Percentiles rank a stretch among this genome's conserved stretches.
phyloP scores from a whole-genome alignment of 495 filamentous ascomycete genomes.

The Staphylotrichum longicolle region DNA sequence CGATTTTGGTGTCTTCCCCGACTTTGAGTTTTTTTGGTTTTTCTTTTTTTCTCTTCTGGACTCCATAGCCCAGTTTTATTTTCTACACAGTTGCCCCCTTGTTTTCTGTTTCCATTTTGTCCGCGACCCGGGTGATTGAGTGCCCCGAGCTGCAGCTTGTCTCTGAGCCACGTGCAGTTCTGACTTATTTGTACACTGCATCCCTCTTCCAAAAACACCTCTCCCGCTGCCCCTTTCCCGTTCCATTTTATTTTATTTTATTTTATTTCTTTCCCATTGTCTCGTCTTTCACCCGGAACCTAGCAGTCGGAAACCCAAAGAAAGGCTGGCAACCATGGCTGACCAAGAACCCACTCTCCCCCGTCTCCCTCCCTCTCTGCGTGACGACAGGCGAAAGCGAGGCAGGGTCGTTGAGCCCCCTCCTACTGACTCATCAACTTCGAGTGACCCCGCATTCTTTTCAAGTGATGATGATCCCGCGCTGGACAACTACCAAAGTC shows the following conservation, averaged over 20 bases:
- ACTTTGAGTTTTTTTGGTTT: neutral
- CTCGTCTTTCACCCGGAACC: too few relatives aligned
- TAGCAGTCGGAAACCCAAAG: neutral
- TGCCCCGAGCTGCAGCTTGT: too few relatives aligned
- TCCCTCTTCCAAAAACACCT: too few relatives aligned
- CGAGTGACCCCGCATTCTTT: slow-evolving; percentile 74
- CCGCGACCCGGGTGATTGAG: too few relatives aligned
- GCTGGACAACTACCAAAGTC: slow-evolving; percentile 62
- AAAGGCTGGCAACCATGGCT: neutral
- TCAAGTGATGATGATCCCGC: slow-evolving; percentile 75
- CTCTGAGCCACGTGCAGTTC: too few relatives aligned
- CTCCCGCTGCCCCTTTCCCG: neutral
- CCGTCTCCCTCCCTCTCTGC: slow-evolving; percentile 34
- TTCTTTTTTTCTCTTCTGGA: too few relatives aligned
- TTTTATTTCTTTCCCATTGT: neutral
- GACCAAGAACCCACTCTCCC: slow-evolving; percentile 41
- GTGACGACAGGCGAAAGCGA: slow-evolving; percentile 42
- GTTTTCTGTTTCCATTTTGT: too few relatives aligned
- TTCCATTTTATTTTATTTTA: neutral
- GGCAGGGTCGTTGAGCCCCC: slow-evolving; percentile 29
- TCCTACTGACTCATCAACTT: slow-evolving; percentile 37
- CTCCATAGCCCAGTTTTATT: too few relatives aligned
- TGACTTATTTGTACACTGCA: too few relatives aligned
- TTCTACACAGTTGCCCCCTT: too few relatives aligned
- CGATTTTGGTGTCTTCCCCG: neutral